Base-by-base conservation (phyloP, 306 rosid genomes). In the Mimosa pudica region DNA sequence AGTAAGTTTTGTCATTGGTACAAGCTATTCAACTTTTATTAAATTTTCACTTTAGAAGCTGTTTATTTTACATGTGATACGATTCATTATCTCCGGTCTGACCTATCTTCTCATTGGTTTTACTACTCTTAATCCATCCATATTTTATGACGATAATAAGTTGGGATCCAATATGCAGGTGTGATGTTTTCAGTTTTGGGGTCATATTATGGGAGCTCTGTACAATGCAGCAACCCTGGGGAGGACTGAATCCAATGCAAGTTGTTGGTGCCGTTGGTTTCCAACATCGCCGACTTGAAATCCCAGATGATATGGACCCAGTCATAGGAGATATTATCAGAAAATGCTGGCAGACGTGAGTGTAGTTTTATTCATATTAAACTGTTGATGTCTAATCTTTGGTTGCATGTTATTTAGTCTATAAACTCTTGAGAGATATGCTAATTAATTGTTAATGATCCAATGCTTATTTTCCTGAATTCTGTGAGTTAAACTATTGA, bases 221-320 rank as follows among this genome's bases (percentile, higher is more conserved):
- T 51, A 96, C 99, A 8, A 35, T 96, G 94, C 91, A 81, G 83
- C 99, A 96, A 83, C 99, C 99, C 4, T 96, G 99, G 99, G 96
- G 96, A 32, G 99, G 99, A 81, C 90, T 96, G 99, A 96, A 96
- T 82, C 96, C 99, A 3, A 96, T 96, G 99, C 99, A 96, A 88
- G 99, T 96, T 75, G 99, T 96, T 70, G 99, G 99, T 62, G 99
- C 99, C 4, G 99, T 96, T 35, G 99, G 99, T 80, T 96, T 96
- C 85, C 99, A 96, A 86, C 98, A 96, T 86, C 99, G 97, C 41
- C 98, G 99, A 55, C 98, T 96, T 70, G 99, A 96, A 80, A 93
- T 96, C 85, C 99, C 99, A 17, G 93, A 93, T 45, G 77, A 85
- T 70, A 62, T 93, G 57, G 96, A 96, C 85, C 93, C 98, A 42